These are phyloP conservation scores for Monosporascus sp. DNA, from an alignment of 2,329 filamentous ascomycete genomes.

Conservation along the genomic window DNA sequence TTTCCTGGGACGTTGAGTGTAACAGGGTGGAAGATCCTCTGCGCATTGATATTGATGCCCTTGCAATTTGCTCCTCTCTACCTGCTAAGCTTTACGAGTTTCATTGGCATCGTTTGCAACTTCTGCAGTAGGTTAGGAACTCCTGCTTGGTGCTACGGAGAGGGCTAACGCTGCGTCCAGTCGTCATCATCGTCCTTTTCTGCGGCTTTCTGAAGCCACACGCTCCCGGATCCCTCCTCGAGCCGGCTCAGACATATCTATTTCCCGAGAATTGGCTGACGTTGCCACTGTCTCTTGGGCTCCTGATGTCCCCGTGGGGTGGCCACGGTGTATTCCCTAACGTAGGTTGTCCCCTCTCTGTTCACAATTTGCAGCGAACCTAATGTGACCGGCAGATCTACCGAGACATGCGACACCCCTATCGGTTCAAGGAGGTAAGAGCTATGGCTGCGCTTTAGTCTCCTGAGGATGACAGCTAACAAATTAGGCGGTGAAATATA, in stretches of 20 bases:
- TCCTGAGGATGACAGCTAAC: slow-evolving; percentile 8
- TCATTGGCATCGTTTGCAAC: slow-evolving; percentile 87
- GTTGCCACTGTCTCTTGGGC: slow-evolving; percentile 79
- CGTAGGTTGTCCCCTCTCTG: slow-evolving; percentile 29
- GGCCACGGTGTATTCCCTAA: slow-evolving; percentile 76
- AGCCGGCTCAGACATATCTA: slow-evolving; percentile 74
- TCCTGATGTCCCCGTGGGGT: slow-evolving; percentile 75
- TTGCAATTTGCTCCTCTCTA: slow-evolving; percentile 81
- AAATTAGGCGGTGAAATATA: slow-evolving; percentile 64
- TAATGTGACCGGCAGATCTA: slow-evolving; percentile 42
- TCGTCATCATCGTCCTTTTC: slow-evolving; percentile 76
- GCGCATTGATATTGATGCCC: slow-evolving; percentile 71
- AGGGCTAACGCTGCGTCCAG: slow-evolving; percentile 36
- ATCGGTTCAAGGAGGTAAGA: slow-evolving; percentile 58
- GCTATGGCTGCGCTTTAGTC: neutral
- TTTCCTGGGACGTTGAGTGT: slow-evolving; percentile 64
- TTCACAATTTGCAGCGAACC: neutral
- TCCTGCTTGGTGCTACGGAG: slow-evolving; percentile 1
- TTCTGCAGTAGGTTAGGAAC: slow-evolving; percentile 66
- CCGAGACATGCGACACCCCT: slow-evolving; percentile 65
- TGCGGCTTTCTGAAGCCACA: slow-evolving; percentile 83
- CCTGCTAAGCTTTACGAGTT: slow-evolving; percentile 81
- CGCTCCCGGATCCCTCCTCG: slow-evolving; percentile 73
- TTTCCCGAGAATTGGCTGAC: slow-evolving; percentile 85
- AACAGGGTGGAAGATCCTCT: slow-evolving; percentile 79